Percentiles rank a stretch among this genome's conserved stretches.
phyloP scores from a whole-genome alignment of 768 basidiomycete species.

The Suillus subaureus region DNA sequence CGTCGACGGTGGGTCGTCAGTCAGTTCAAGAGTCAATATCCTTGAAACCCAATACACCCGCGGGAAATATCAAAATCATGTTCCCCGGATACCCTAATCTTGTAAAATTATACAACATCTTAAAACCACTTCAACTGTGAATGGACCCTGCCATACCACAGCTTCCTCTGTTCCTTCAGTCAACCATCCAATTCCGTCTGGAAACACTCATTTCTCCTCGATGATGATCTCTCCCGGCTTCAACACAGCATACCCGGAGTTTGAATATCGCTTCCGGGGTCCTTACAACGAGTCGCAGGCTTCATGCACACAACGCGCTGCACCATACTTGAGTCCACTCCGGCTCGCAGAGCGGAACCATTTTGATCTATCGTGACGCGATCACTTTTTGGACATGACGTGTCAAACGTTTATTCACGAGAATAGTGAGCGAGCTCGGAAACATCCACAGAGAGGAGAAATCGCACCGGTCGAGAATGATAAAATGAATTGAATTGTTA shows the following conservation, averaged over 20 bases:
- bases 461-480: background rate
- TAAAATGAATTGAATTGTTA: background rate
- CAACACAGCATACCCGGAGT: conserved; percentile 26
- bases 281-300: conserved; percentile 20
- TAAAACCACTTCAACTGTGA: background rate
- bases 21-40: conserved; percentile 32
- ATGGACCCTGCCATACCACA: background rate
- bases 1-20: conserved; percentile 18
- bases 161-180: background rate
- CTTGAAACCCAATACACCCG: conserved; percentile 32
- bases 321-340: background rate
- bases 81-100: conserved; percentile 9
- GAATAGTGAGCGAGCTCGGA: background rate
- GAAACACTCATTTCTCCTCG: conserved; percentile 3
- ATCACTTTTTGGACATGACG: conserved; percentile 1
- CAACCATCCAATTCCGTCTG: background rate
- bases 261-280: conserved; percentile 33
- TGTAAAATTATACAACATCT: background rate
- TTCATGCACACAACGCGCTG: conserved; percentile 8
- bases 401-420: background rate
- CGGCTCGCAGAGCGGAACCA: background rate
- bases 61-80: conserved; percentile 25
- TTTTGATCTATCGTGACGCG: background rate
- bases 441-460: background rate
- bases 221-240: conserved; percentile 4